Conservation (phyloP, 306 rosid genomes). For the Lathyrus tuberosus region DNA sequence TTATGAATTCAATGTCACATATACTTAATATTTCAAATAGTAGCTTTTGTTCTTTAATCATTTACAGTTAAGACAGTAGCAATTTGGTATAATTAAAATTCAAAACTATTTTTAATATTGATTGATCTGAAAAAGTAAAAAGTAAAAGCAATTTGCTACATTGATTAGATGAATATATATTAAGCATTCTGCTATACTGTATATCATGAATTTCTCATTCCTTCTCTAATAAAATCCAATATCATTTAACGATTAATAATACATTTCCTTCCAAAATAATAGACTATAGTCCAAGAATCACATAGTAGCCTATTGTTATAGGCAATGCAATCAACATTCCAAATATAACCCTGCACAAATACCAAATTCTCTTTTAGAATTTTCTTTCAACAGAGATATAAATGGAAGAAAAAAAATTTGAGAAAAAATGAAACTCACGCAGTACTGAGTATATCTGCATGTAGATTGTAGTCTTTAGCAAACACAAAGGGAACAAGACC, state of each 20-base stretch:
- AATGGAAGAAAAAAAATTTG: background rate
- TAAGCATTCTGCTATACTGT: conserved; percentile 35
- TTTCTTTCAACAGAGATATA: background rate
- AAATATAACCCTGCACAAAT: conserved; percentile 38
- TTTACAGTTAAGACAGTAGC: background rate
- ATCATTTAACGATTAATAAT: conserved; percentile 9
- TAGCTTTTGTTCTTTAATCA: background rate
- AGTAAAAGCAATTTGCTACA: conserved; percentile 35
- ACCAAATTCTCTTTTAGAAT: conserved; percentile 13
- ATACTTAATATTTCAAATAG: too few relatives aligned
- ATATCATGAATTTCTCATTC: conserved; percentile 26
- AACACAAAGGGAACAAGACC: conserved; percentile 92
- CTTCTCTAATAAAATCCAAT: conserved; percentile 48
- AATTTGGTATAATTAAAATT: background rate
- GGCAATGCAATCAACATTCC: conserved; percentile 90
- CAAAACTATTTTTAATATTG: background rate
- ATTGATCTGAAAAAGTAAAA: background rate
- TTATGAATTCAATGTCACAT: too few relatives aligned
- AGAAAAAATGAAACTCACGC: conserved; percentile 57
- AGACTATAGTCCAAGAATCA: conserved; percentile 20
- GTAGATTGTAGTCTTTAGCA: conserved; percentile 89
- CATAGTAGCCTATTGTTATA: conserved; percentile 73
- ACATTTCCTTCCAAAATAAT: conserved; percentile 30
- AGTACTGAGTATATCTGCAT: conserved; percentile 86
- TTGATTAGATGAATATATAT: conserved; percentile 21